Conservation (phyloP, 2,329 filamentous ascomycete genomes). For the Hypoxylon sp. region DNA sequence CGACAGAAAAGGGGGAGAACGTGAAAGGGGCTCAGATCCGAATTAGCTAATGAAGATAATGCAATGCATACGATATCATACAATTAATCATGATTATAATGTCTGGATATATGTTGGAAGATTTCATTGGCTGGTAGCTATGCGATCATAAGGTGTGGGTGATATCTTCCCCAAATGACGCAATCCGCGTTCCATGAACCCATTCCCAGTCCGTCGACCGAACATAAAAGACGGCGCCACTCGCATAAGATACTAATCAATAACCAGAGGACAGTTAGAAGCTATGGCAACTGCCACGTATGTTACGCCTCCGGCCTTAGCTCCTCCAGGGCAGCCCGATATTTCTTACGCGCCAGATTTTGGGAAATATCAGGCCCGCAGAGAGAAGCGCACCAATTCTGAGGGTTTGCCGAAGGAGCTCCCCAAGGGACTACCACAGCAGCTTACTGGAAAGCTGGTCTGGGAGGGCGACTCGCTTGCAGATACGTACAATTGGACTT, state of each 20-base stretch:
- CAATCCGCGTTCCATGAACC: constrained; percentile 14
- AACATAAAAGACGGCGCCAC: constrained; percentile 20
- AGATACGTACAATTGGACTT: constrained; percentile 66
- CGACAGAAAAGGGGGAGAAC: too few species aligned
- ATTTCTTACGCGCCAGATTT: constrained; percentile 68
- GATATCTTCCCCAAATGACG: constrained; percentile 36
- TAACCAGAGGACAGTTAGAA: background rate
- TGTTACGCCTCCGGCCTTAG: constrained; percentile 43
- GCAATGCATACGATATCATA: background rate
- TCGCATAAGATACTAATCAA: background rate
- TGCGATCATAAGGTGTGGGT: constrained; percentile 4
- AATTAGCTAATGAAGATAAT: background rate
- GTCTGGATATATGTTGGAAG: background rate
- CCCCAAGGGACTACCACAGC: constrained; percentile 63
- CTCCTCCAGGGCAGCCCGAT: constrained; percentile 65
- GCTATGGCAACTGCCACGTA: constrained; percentile 41
- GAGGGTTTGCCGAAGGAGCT: constrained; percentile 58
- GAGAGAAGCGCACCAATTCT: constrained; percentile 58
- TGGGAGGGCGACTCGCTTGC: constrained; percentile 68
- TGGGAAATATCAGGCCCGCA: constrained; percentile 65
- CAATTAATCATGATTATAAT: background rate
- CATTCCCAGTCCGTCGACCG: constrained; percentile 14
- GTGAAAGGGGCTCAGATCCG: background rate
- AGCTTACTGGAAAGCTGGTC: constrained; percentile 64
- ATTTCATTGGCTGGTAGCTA: constrained; percentile 9